Conservation (phyloP, 176 grass and related monocot genomes). For the Miscanthus lutarioriparius region DNA sequence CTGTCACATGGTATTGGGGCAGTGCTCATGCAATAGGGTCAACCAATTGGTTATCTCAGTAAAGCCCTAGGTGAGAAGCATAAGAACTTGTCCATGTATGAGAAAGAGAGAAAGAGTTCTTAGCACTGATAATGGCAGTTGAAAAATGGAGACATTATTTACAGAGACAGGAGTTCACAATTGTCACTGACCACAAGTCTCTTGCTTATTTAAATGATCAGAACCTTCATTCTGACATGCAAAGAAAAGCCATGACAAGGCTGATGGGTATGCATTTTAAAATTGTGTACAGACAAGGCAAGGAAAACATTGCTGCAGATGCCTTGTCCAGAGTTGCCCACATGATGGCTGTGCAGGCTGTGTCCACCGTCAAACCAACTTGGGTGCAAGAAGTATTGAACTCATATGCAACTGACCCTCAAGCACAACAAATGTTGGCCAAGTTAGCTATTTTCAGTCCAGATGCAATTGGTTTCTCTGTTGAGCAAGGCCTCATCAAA, state of each 20-base stretch:
- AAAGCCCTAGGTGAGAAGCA: background rate
- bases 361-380: accelerated
- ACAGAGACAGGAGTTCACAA: background rate
- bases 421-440: no score
- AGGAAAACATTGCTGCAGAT: no score
- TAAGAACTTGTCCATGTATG: background rate
- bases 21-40: background rate
- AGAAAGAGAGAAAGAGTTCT: background rate
- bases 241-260: no score
- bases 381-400: no score
- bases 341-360: no score
- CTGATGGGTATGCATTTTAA: no score
- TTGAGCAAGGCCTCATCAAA: no score
- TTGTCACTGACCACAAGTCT: background rate
- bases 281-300: no score
- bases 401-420: no score
- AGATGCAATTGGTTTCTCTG: no score
- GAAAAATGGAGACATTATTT: background rate
- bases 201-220: background rate
- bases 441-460: no score
- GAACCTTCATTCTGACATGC: background rate
- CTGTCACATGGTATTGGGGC: background rate
- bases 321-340: no score
- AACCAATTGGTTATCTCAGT: background rate
- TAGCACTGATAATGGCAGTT: background rate